Evolutionary conservation across 768 basidiomycete species (phyloP).

Genomic region (Boletus tylopilopsis): DNA sequence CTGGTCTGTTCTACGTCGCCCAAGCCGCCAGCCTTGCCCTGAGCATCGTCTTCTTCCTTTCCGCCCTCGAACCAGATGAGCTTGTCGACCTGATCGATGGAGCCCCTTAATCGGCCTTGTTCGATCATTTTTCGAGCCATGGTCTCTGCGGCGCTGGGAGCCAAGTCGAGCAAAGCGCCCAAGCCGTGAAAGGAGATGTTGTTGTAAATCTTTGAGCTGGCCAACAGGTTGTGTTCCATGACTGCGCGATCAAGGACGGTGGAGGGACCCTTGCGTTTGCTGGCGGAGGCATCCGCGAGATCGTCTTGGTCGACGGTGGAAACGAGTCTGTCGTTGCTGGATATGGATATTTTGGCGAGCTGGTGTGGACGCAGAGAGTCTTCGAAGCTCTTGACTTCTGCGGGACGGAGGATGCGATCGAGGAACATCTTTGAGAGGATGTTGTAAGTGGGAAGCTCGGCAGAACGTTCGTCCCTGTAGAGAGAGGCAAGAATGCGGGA

Average conservation of each 20-base stretch:
- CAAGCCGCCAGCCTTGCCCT: slow-evolving; percentile 91
- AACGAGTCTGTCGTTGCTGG: slow-evolving; percentile 76
- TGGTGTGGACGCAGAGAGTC: slow-evolving; percentile 86
- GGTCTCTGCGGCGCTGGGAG: slow-evolving; percentile 90
- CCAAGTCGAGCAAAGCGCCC: slow-evolving; percentile 83
- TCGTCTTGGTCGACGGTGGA: slow-evolving; percentile 59
- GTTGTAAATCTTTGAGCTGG: slow-evolving; percentile 95
- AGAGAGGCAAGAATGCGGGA: slow-evolving; percentile 90
- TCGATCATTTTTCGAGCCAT: slow-evolving; percentile 99
- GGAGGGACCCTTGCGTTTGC: slow-evolving; percentile 85
- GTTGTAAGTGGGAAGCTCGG: slow-evolving; percentile 75
- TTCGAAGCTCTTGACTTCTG: slow-evolving; percentile 89
- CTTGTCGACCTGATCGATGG: slow-evolving; percentile 93
- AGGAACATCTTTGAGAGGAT: slow-evolving; percentile 98
- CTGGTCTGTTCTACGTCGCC: slow-evolving; percentile 83
- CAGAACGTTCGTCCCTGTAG: slow-evolving; percentile 88
- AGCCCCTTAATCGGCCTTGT: slow-evolving; percentile 88
- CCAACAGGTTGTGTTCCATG: slow-evolving; percentile 97
- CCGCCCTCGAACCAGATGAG: slow-evolving; percentile 91
- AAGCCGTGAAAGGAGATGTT: slow-evolving; percentile 96
- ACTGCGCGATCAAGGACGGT: slow-evolving; percentile 97
- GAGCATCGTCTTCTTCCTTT: slow-evolving; percentile 85
- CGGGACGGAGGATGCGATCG: slow-evolving; percentile 89
- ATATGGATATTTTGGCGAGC: slow-evolving; percentile 85
- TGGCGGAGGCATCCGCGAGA: slow-evolving; percentile 50